These are phyloP conservation scores for Mycena vulgaris DNA, from an alignment of 768 basidiomycete genomes.

Conservation along the genomic window DNA sequence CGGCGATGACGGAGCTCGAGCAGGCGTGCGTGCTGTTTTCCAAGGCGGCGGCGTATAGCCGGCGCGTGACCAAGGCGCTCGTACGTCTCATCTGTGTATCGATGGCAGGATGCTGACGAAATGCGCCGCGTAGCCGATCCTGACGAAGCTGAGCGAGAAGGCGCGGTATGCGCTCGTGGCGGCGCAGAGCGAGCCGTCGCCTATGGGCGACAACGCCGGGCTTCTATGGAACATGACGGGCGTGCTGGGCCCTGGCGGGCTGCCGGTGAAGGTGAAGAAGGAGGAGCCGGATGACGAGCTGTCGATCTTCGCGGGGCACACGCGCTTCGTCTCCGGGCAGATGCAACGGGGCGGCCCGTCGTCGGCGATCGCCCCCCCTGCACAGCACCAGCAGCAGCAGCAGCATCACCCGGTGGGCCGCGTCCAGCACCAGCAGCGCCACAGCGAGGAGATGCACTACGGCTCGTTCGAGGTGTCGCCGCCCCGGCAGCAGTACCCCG, in stretches of 20 bases:
- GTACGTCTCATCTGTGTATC: conserved; percentile 54
- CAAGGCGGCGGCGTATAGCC: conserved; percentile 70
- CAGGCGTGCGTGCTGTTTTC: conserved; percentile 77
- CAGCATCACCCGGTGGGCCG: conserved; percentile 36
- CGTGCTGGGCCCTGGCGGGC: conserved; percentile 33
- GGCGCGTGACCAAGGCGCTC: conserved; percentile 75
- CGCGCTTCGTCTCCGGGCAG: conserved; percentile 70
- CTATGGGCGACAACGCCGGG: conserved; percentile 54
- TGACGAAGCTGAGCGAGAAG: conserved; percentile 75
- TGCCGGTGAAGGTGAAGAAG: conserved; percentile 51
- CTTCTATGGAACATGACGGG: conserved; percentile 62
- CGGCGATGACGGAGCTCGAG: conserved; percentile 80
- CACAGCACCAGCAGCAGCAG: conserved; percentile 22
- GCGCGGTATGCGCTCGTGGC: conserved; percentile 69
- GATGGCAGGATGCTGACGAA: neutral
- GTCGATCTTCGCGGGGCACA: conserved; percentile 78
- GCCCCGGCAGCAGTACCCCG: conserved; percentile 13
- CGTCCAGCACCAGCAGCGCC: conserved; percentile 35
- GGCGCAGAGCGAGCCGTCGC: conserved; percentile 56
- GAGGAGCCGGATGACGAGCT: conserved; percentile 76
- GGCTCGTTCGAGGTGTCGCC: conserved; percentile 16
- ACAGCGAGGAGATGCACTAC: conserved; percentile 30
- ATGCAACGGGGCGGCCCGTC: conserved; percentile 39
- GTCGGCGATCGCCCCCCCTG: conserved; percentile 17
- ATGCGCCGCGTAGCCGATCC: conserved; percentile 66